These are phyloP conservation scores for Phytophthora uliginosa DNA, from an alignment of 352 stramenopile species.

Conservation along the genomic window DNA sequence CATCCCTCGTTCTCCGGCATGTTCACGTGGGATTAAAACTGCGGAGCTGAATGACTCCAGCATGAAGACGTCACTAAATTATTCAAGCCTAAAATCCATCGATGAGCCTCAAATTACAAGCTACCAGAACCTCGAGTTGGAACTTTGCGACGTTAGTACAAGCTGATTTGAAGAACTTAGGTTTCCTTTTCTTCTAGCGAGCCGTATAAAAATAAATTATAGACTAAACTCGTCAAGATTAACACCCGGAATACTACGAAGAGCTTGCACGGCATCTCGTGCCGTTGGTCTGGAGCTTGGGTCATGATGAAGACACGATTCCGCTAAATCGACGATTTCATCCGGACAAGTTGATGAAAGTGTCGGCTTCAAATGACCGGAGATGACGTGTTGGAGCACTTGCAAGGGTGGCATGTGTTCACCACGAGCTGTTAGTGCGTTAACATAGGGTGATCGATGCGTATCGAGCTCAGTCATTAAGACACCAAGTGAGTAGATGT, in stretches of 20 bases:
- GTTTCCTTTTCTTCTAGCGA: no score
- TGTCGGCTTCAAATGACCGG: slow-evolving; percentile 37
- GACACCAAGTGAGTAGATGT: slow-evolving; percentile 84
- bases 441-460: slow-evolving; percentile 41
- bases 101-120: no score
- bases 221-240: slow-evolving; percentile 45
- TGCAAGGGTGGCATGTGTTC: slow-evolving; percentile 30
- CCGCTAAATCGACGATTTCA: slow-evolving; percentile 36
- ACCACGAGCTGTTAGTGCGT: slow-evolving; percentile 23
- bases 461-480: slow-evolving; percentile 70
- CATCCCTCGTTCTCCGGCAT: no score
- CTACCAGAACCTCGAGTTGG: no score
- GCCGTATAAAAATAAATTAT: slow-evolving; percentile 6
- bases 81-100: no score
- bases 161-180: no score
- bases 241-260: slow-evolving; percentile 25
- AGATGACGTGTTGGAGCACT: slow-evolving; percentile 44
- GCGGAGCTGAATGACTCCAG: no score
- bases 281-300: slow-evolving; percentile 38
- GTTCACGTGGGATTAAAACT: no score
- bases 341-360: slow-evolving; percentile 42
- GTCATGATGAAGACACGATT: slow-evolving; percentile 43
- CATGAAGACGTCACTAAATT: no score
- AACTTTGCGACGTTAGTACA: no score
- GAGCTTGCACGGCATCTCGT: slow-evolving; percentile 27